phyloP scores from a whole-genome alignment of 495 filamentous ascomycete species.

The Astrothelium macrocarpum region DNA sequence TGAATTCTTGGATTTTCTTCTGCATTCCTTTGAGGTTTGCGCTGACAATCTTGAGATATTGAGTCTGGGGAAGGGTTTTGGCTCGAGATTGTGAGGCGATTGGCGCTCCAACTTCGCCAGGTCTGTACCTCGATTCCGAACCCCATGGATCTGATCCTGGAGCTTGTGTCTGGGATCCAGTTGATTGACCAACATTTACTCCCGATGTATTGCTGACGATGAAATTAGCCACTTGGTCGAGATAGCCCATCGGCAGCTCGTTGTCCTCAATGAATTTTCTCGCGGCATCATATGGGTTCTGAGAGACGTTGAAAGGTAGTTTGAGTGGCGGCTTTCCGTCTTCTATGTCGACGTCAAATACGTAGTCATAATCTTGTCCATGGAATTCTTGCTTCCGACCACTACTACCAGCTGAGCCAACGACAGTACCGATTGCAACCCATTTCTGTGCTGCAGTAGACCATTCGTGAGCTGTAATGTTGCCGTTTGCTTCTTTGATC shows the following conservation, averaged over 20 bases:
- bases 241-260: slow-evolving; percentile 77
- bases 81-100: slow-evolving; percentile 36
- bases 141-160: slow-evolving; percentile 64
- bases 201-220: slow-evolving; percentile 85
- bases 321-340: slow-evolving; percentile 92
- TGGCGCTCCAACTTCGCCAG: slow-evolving; percentile 47
- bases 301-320: slow-evolving; percentile 81
- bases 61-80: slow-evolving; percentile 66
- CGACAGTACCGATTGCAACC: slow-evolving; percentile 85
- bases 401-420: slow-evolving; percentile 76
- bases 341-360: slow-evolving; percentile 96
- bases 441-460: slow-evolving; percentile 51
- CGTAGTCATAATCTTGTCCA: slow-evolving; percentile 91
- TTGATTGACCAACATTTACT: slow-evolving; percentile 58
- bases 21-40: slow-evolving; percentile 54
- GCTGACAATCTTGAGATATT: slow-evolving; percentile 64
- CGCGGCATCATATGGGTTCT: slow-evolving; percentile 89
- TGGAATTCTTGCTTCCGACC: slow-evolving; percentile 62
- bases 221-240: slow-evolving; percentile 91
- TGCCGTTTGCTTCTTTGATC: slow-evolving; percentile 71
- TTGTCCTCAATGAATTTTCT: slow-evolving; percentile 88
- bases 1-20: slow-evolving; percentile 67
- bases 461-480: slow-evolving; percentile 43
- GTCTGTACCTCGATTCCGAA: slow-evolving; percentile 65
- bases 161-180: slow-evolving; percentile 26